Base-by-base conservation (phyloP, 1,139 yeast genomes). In the Fermentozyma sake region DNA sequence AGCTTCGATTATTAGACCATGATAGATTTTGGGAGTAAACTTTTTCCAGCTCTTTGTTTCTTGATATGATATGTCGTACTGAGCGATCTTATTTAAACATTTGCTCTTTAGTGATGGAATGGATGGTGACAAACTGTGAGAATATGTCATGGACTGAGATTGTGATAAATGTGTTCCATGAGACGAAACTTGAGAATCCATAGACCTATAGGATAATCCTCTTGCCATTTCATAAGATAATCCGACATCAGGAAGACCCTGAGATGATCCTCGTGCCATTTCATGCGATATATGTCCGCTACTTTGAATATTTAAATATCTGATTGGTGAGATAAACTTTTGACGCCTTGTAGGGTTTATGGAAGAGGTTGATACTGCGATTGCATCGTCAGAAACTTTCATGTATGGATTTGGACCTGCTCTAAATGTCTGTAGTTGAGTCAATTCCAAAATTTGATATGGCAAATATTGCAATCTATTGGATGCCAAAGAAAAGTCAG, bases 391-490 rank as follows among this genome's bases (percentile, higher is more conserved):
- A 4, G 60, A 49, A 7, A 61, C 48, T 7, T 44, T 34, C 8
- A 58, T 24, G 30, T 46, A 65, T 3, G 72, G 70, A 33, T 67
- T 67, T 3, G 73, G 73, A 1, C 73, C 71, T 4, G 71, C 61
- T 2, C 76, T 55, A n/a, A 79, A 50, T 2, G 68, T 61, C 11
- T 56, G 52, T 22, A 79, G 50, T 3, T 55, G 47, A 1, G 57
- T 52, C 14, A 79, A 52, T 7, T 54, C 52, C 13, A 76, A 50
- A 3, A 79, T 61, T 42, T 76, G 79, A 28, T 64, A 61, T 0
- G 86, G 86, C 7, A 79, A 48, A 29, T 58, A 70, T 28, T 55
- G 54, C 15, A 79, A 50, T 29, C 63, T 56, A 48, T 79, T 79
- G 20, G 70, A 64, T 11, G 72, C 69, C 10, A 79, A 41, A 6